Conservation (phyloP, 306 rosid genomes). For the Cucurbita ficifolia region DNA sequence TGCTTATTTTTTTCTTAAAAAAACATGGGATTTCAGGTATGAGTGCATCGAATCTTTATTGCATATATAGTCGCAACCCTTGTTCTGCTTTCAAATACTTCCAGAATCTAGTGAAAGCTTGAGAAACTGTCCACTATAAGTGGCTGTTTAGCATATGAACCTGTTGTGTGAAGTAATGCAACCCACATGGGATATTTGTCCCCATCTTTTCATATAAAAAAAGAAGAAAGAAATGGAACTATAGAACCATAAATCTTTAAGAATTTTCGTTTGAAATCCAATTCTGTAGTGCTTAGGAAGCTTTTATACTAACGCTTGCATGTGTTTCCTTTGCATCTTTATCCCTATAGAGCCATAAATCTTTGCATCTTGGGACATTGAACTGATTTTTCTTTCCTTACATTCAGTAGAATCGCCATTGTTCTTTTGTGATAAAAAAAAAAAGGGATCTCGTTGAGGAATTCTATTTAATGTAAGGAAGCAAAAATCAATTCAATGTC, state of each 20-base stretch:
- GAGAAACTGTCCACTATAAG: background rate
- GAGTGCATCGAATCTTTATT: background rate
- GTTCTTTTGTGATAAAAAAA: no score
- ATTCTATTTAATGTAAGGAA: no score
- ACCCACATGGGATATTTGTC: background rate
- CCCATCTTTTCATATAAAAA: background rate
- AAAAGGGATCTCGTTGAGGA: no score
- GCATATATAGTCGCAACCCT: background rate
- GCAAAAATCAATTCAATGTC: no score
- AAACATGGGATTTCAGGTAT: background rate
- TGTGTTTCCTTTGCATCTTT: background rate
- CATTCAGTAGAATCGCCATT: background rate
- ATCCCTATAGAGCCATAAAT: no score
- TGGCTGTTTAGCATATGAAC: background rate
- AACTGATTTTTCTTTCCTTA: background rate
- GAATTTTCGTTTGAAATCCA: background rate
- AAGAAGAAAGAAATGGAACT: background rate
- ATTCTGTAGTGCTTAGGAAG: background rate
- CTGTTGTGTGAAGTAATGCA: slow-evolving; percentile 1
- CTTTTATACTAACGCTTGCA: background rate
- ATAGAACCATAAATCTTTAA: background rate
- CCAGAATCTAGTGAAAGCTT: background rate
- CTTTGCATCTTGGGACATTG: background rate
- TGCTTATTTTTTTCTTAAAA: background rate
- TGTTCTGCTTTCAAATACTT: background rate